These are phyloP conservation scores for Rhynchosporium secalis DNA, from an alignment of 2,329 filamentous ascomycete species.

Conservation along the genomic window DNA sequence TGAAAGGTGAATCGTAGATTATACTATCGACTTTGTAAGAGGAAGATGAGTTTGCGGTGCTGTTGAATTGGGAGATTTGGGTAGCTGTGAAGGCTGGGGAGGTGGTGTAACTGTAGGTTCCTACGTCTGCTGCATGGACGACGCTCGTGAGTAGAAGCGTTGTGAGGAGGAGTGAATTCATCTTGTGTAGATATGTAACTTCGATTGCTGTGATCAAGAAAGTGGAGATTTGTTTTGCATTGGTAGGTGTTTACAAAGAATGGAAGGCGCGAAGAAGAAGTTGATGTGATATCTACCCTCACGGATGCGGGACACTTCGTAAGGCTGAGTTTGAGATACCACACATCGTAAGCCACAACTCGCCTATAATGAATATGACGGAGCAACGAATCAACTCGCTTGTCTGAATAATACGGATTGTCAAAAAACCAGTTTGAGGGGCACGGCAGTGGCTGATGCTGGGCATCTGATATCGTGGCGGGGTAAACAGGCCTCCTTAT, in stretches of 20 bases:
- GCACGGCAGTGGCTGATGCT: constrained; percentile 4
- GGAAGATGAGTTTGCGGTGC: neutral
- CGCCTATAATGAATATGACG: too few species aligned
- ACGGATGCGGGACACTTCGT: neutral
- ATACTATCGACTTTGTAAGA: neutral
- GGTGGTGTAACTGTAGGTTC: neutral
- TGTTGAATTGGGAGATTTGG: neutral
- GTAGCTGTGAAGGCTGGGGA: neutral
- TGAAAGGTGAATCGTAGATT: constrained; percentile 7
- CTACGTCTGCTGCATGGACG: neutral
- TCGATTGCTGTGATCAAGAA: too few species aligned
- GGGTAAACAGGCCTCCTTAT: neutral
- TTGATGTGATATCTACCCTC: too few species aligned
- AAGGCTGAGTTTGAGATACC: neutral
- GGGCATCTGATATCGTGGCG: neutral
- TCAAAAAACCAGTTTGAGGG: neutral
- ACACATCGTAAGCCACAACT: too few species aligned
- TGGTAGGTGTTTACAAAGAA: too few species aligned
- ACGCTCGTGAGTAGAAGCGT: neutral
- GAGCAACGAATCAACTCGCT: neutral
- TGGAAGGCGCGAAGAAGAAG: too few species aligned
- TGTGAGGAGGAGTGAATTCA: neutral
- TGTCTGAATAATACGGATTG: neutral
- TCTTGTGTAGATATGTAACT: neutral
- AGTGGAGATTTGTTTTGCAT: too few species aligned